A percentile compares a stretch with the other conserved stretches of the same genome.
These are phyloP conservation scores for Pyrenopolyporus hunteri DNA, from an alignment of 495 filamentous ascomycete genomes.

Conservation along the genomic window DNA sequence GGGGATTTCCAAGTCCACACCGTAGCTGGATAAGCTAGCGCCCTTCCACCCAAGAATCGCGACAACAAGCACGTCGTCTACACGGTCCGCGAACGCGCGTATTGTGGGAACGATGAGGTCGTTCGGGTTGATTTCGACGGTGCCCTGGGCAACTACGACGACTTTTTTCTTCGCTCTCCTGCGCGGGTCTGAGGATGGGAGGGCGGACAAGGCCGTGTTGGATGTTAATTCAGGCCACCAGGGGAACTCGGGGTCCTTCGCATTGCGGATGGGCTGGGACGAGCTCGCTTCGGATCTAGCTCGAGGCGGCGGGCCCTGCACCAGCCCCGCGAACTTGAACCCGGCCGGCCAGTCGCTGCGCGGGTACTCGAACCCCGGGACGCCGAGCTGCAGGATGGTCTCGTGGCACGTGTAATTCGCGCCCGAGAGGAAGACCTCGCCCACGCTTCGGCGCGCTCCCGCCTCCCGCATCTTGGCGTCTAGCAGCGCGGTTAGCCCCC, in stretches of 20 bases:
- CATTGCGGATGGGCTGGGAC: not conserved
- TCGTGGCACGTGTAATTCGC: conserved; percentile 37
- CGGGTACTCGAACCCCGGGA: conserved; percentile 46
- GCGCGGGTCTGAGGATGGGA: not conserved
- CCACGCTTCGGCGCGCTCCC: conserved; percentile 6
- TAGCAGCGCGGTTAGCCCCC: conserved; percentile 16
- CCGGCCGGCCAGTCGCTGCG: conserved; percentile 42
- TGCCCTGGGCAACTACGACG: conserved; percentile 50
- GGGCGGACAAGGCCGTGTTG: not conserved
- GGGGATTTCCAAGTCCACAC: conserved; percentile 16
- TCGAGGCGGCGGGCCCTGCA: conserved; percentile 29
- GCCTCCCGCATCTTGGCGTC: conserved; percentile 22
- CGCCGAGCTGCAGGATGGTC: conserved; percentile 45
- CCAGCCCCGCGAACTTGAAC: conserved; percentile 44
- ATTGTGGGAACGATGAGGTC: conserved; percentile 48
- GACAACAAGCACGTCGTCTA: conserved; percentile 39
- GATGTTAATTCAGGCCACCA: conserved; percentile 37
- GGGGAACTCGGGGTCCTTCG: conserved; percentile 12
- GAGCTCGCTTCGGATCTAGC: not conserved
- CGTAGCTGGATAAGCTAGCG: conserved; percentile 24
- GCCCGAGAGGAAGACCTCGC: conserved; percentile 30
- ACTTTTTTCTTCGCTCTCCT: conserved; percentile 36
- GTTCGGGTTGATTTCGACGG: conserved; percentile 37
- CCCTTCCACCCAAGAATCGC: conserved; percentile 43
- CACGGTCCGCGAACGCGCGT: conserved; percentile 33